Evolutionary conservation across 306 rosid species (phyloP).

Genomic region (Betula pendula): DNA sequence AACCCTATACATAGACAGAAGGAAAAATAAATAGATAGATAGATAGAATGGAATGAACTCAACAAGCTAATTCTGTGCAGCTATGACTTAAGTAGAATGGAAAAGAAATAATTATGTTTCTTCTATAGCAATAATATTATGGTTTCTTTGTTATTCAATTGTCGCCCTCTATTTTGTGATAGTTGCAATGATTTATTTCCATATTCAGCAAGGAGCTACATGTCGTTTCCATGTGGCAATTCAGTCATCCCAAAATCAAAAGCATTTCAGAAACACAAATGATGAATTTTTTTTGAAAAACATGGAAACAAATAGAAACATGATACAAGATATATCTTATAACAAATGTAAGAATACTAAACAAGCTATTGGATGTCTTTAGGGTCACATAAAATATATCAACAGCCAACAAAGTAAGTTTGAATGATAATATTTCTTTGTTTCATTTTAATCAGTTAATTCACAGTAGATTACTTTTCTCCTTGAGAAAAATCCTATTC

Average conservation of each 20-base stretch:
- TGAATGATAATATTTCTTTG: neutral
- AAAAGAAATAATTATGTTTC: neutral
- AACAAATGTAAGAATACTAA: neutral
- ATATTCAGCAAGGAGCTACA: neutral
- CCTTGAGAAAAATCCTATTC: neutral
- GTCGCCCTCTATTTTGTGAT: neutral
- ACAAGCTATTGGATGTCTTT: neutral
- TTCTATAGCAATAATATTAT: neutral
- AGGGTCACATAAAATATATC: neutral
- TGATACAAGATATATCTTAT: neutral
- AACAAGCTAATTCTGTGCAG: too few relatives aligned
- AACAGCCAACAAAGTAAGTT: neutral
- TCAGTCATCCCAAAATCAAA: neutral
- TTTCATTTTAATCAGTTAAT: neutral
- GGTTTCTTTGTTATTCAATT: neutral
- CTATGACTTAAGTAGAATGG: too few relatives aligned
- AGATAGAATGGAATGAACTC: too few relatives aligned
- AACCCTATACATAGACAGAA: neutral
- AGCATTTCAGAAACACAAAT: neutral
- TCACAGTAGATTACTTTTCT: neutral
- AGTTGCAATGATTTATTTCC: neutral
- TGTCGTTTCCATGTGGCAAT: neutral
- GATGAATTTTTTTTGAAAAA: neutral
- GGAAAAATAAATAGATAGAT: neutral
- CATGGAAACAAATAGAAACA: neutral